Base-by-base conservation (phyloP, 345 rosid species). In the Syzygium oleosum region DNA sequence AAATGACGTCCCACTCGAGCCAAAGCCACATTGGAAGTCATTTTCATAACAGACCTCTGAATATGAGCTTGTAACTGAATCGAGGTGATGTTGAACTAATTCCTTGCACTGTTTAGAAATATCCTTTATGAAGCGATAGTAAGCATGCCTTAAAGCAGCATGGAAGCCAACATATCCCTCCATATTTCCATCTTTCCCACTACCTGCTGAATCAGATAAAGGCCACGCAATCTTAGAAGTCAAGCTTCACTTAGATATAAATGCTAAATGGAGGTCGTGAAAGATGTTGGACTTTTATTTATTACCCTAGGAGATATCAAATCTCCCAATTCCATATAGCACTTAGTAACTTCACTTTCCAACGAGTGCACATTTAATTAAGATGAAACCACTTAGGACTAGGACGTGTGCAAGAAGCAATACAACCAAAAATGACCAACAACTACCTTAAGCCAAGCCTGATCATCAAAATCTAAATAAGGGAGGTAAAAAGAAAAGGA, bases 11-110 rank as follows among this genome's bases (percentile, higher is more conserved):
- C 89, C 85, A 85, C 89, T 86, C 29, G 90, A 87, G 86, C 97
- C 93, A 88, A 92, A 92, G 89, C 96, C 95, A 90, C 93, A 95
- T 85, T 92, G 94, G 88, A 91, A 92, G 87, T 92, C 93, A 78
- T 90, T 94, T 92, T 96, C 99, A 84, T 96, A 98, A 87, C 97
- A 96, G 61, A 96, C 98, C 92, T 92, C 96, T 84, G 99, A 98
- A 88, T 98, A 96, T 89, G 99, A 96, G 79, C 99, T 96, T 9
- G 99, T 98, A 49, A 93, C 99, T 52, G 99, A 98, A 93, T 98
- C 98, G 83, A 96, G 98, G 91, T 96, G 99, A 88, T 98, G 99
- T 86, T 97, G 92, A 87, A 95, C 96, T 88, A 96, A 88, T 86
- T 96, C 96, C 94, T 96, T 96, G 93, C 99, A 96, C 85, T 96